These are phyloP conservation scores for Diphasiastrum complanatum DNA, from an alignment of 83 land plant species.

Conservation along the genomic window DNA sequence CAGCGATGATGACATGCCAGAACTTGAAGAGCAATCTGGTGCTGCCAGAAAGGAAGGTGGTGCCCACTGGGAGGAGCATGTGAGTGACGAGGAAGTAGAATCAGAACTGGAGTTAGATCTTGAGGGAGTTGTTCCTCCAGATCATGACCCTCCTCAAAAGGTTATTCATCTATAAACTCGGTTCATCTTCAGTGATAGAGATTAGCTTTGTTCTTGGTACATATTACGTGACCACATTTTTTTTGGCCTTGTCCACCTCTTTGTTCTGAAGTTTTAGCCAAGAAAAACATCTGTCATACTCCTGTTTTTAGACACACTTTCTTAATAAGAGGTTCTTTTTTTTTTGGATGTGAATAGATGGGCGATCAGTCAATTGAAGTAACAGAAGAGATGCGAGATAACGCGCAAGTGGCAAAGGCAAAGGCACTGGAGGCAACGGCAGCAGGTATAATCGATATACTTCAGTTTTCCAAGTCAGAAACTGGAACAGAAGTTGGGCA, in stretches of 20 bases:
- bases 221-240: too few relatives aligned
- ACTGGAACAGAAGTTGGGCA: background rate
- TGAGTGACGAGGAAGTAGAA: conserved; percentile 1
- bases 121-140: conserved; percentile 8
- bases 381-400: conserved; percentile 14
- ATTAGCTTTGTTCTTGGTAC: too few relatives aligned
- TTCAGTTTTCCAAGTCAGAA: too few relatives aligned
- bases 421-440: conserved; percentile 11
- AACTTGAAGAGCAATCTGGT: conserved; percentile 5
- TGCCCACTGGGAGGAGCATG: background rate
- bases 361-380: conserved; percentile 14
- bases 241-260: too few relatives aligned
- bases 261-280: too few relatives aligned
- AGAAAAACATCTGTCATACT: too few relatives aligned
- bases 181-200: background rate
- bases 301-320: too few relatives aligned
- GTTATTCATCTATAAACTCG: background rate
- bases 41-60: background rate
- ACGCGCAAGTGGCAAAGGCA: conserved; percentile 1
- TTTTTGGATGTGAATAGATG: background rate
- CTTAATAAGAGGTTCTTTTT: background rate
- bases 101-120: conserved; percentile 6
- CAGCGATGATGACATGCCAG: conserved; percentile 15
- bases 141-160: conserved; percentile 10
- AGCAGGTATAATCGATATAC: background rate